A percentile compares a stretch with the other conserved stretches of the same genome.
phyloP scores from a whole-genome alignment of 1,284 basidiomycete species.

The Austroboletus rostrupii region DNA sequence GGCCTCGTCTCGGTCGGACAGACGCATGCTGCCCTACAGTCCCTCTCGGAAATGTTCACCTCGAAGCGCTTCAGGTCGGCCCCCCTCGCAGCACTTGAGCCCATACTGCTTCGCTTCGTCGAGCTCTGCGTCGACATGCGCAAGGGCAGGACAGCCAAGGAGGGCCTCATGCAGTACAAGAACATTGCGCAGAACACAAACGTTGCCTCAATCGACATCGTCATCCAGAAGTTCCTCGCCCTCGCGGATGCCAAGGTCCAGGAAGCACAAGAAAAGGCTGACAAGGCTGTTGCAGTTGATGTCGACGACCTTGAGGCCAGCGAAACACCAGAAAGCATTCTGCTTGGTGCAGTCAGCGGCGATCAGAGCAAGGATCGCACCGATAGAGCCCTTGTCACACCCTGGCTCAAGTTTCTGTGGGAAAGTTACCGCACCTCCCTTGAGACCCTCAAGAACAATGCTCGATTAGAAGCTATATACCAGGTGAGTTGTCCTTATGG shows the following conservation, averaged over 20 bases:
- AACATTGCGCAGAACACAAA: constrained; percentile 93
- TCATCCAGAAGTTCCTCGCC: constrained; percentile 87
- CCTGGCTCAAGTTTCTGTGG: constrained; percentile 98
- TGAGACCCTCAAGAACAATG: constrained; percentile 97
- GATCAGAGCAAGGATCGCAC: constrained; percentile 95
- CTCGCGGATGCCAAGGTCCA: constrained; percentile 85
- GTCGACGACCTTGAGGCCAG: constrained; percentile 89
- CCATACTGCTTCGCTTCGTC: constrained; percentile 91
- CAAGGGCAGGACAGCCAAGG: constrained; percentile 91
- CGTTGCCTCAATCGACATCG: constrained; percentile 88
- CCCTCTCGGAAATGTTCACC: constrained; percentile 87
- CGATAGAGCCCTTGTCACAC: constrained; percentile 92
- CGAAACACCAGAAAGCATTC: constrained; percentile 89
- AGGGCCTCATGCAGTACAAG: constrained; percentile 95
- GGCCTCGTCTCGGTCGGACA: constrained; percentile 90
- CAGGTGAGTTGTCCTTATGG: constrained; percentile 55
- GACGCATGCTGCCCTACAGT: constrained; percentile 83
- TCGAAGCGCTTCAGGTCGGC: constrained; percentile 95
- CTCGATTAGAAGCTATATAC: constrained; percentile 90
- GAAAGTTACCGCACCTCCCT: constrained; percentile 96
- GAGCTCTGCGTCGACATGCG: constrained; percentile 96
- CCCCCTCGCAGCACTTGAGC: constrained; percentile 86
- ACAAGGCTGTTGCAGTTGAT: constrained; percentile 67
- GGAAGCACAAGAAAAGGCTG: constrained; percentile 83
- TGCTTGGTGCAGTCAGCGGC: constrained; percentile 84